These are phyloP conservation scores for Juglanconis oblonga DNA, from an alignment of 2,329 filamentous ascomycete species.

Conservation along the genomic window DNA sequence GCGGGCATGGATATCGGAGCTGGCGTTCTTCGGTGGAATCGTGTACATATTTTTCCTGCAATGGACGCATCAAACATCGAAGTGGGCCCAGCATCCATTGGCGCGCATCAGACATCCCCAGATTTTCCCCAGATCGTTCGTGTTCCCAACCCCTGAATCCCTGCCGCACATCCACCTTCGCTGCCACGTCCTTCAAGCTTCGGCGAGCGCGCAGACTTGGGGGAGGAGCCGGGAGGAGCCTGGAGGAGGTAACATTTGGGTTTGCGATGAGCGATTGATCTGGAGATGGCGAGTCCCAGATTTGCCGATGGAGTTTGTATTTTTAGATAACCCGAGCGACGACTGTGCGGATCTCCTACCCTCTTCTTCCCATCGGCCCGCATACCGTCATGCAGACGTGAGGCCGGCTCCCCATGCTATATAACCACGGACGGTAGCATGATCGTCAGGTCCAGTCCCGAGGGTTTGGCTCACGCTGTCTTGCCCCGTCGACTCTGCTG, in stretches of 20 bases:
- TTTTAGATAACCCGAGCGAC: conserved; percentile 1
- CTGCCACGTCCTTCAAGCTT: conserved; percentile 13
- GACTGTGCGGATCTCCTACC: neutral
- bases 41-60: conserved; percentile 15
- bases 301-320: too few species aligned
- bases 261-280: neutral
- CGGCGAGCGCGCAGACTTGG: neutral
- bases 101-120: conserved; percentile 15
- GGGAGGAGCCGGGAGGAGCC: neutral
- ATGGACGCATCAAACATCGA: conserved; percentile 1
- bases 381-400: conserved; percentile 2
- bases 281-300: neutral
- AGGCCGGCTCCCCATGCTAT: neutral
- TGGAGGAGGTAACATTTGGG: neutral
- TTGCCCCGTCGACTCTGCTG: conserved; percentile 19
- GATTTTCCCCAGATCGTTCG: conserved; percentile 13
- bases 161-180: conserved; percentile 2
- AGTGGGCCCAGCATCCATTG: conserved; percentile 9
- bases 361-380: neutral
- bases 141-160: conserved; percentile 8
- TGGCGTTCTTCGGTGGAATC: conserved; percentile 13
- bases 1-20: neutral
- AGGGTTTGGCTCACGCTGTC: neutral
- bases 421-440: neutral
- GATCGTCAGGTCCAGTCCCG: neutral